These are phyloP conservation scores for Chytridiales sp. DNA, from an alignment of 371 early-diverging fungal species.

Conservation along the genomic window DNA sequence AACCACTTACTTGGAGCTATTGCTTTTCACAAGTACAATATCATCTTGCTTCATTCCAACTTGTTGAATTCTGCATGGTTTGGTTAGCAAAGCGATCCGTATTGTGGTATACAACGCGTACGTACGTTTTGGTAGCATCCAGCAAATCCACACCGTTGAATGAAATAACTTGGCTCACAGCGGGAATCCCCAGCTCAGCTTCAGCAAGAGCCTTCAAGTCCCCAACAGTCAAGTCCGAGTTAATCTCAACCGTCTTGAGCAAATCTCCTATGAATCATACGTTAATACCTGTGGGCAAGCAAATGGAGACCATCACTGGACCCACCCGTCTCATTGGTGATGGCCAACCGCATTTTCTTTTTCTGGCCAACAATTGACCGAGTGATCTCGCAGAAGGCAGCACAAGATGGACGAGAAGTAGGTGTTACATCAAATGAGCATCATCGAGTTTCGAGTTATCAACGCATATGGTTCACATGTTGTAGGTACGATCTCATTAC, in stretches of 20 bases:
- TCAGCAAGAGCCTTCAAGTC: conserved; percentile 82
- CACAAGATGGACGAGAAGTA: too few species aligned
- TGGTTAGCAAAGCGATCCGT: not conserved
- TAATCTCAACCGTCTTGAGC: conserved; percentile 18
- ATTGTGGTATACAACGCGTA: not conserved
- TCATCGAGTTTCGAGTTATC: too few species aligned
- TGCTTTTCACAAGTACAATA: conserved; percentile 60
- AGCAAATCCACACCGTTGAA: conserved; percentile 62
- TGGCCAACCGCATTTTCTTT: too few species aligned
- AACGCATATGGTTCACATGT: too few species aligned
- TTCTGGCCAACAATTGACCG: too few species aligned
- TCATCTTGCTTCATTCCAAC: conserved; percentile 73
- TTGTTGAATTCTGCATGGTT: conserved; percentile 48
- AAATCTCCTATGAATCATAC: too few species aligned
- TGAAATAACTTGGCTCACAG: conserved; percentile 52
- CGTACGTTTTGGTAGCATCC: conserved; percentile 58
- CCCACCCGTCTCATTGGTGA: too few species aligned
- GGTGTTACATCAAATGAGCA: too few species aligned
- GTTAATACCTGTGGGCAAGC: too few species aligned
- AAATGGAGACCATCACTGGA: too few species aligned
- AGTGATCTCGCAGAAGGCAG: too few species aligned
- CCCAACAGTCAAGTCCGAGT: conserved; percentile 47
- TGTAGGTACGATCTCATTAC: conserved; percentile 82
- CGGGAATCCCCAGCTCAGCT: conserved; percentile 70
- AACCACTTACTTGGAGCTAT: too few species aligned